These are phyloP conservation scores for Syncephalastrum monosporum DNA, from an alignment of 371 early-diverging fungal species.

Conservation along the genomic window DNA sequence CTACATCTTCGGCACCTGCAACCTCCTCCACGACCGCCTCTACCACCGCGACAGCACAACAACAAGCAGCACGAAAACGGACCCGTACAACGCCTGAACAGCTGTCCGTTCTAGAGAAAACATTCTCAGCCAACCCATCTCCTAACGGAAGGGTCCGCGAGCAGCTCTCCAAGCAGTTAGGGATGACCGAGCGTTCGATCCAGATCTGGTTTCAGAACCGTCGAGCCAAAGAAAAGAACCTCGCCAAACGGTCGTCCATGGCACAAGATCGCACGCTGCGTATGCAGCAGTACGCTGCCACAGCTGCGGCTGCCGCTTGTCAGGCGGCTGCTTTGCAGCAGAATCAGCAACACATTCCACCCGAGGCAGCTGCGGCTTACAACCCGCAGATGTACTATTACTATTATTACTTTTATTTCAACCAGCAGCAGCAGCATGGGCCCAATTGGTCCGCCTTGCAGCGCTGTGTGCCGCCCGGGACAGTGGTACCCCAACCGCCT, in stretches of 20 bases:
- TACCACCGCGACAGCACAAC: conserved; percentile 30
- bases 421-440: conserved; percentile 35
- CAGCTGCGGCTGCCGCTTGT: conserved; percentile 42
- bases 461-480: conserved; percentile 1
- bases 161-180: conserved; percentile 78
- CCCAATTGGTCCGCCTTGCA: conserved; percentile 1
- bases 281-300: conserved; percentile 40
- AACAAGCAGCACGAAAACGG: conserved; percentile 51
- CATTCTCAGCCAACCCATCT: conserved; percentile 66
- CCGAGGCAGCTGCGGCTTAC: conserved; percentile 15
- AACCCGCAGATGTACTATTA: conserved; percentile 41
- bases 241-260: conserved; percentile 49
- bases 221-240: conserved; percentile 87
- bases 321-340: conserved; percentile 24
- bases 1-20: no score
- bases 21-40: no score
- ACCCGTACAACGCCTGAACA: conserved; percentile 75
- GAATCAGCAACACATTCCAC: conserved; percentile 26
- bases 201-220: conserved; percentile 99
- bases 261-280: conserved; percentile 46
- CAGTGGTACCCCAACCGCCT: conserved; percentile 5
- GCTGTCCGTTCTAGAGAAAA: conserved; percentile 67
- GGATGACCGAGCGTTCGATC: conserved; percentile 87
- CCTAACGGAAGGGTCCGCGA: conserved; percentile 82
- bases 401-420: conserved; percentile 43